Evolutionary conservation across 2,329 filamentous ascomycete genomes (phyloP), one percentile per base, ranked within the genome.

Genomic region (Biscogniauxia sp.): DNA sequence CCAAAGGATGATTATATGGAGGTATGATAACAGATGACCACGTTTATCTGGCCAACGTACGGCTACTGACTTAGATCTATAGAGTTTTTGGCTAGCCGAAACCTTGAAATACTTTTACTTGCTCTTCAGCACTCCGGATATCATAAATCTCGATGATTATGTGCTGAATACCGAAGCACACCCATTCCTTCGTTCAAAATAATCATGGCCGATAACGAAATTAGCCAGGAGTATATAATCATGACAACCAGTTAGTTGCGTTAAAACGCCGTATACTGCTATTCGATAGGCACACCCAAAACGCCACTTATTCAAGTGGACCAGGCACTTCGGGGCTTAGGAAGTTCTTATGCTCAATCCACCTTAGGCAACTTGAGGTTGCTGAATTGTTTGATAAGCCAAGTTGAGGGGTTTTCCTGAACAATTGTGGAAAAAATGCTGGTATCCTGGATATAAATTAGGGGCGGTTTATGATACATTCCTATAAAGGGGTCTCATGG

Each of bases 21-120:
- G 69, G 72, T 71, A 62, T 45, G 66, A 9, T 20, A 26, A 20
- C 2, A 20, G 5, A 28, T 56, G 1, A n/a, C 1, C 41, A 3
- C n/a, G 28, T 23, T 19, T 15, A 11, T 26, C 19, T 7, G 4
- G 41, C 45, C 0, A n/a, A 23, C 9, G n/a, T 9, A 26, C 2
- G 28, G 41, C 4, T 25, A 49, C 62, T 63, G 20, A 62, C 8
- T 55, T 17, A 28, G 13, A 45, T 8, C 17, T 55, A 73, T 84
- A 88, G 71, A 85, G 81, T 60, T 88, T 88, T 68, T 89, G 86
- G 83, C 76, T 86, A 66, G 84, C 83, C 0, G 86, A 89, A 75
- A 89, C 85, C 25, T 70, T 88, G 61, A 89, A 88, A 32, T 70
- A 71, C 54, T 70, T 68, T 23, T 70, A 70, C 41, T 45, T 70